Percentiles rank a stretch among this genome's conserved stretches.
phyloP scores from a whole-genome alignment of 2,329 filamentous ascomycete species.

The Penicillium sp. region DNA sequence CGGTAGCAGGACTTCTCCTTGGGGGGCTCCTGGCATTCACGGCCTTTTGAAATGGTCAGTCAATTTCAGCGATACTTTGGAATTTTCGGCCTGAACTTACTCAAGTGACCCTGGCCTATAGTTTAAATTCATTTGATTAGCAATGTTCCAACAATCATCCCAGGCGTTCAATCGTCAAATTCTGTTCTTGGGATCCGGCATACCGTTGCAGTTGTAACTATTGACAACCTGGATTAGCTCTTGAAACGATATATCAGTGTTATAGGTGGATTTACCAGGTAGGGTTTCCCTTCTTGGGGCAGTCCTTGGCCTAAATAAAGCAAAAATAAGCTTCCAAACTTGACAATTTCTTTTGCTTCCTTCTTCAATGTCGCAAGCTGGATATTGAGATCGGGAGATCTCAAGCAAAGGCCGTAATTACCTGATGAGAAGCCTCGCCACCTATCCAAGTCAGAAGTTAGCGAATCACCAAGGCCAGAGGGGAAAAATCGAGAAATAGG shows the following conservation, averaged over 20 bases:
- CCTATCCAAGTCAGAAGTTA: conserved; percentile 48
- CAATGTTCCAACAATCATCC: conserved; percentile 19
- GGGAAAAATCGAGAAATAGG: neutral
- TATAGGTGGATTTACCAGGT: conserved; percentile 62
- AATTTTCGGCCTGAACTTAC: conserved; percentile 49
- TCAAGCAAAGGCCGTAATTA: conserved; percentile 44
- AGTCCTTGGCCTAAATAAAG: conserved; percentile 67
- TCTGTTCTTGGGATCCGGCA: conserved; percentile 29
- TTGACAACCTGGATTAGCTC: conserved; percentile 8
- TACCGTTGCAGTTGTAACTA: conserved; percentile 79
- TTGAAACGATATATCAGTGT: neutral
- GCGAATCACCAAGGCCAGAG: neutral
- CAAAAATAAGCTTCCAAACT: conserved; percentile 20
- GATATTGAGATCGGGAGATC: conserved; percentile 14
- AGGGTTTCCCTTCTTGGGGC: conserved; percentile 76
- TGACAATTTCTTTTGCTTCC: no score
- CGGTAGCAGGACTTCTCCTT: conserved; percentile 73
- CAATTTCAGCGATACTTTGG: neutral
- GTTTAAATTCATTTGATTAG: conserved; percentile 25
- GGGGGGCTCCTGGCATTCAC: conserved; percentile 83
- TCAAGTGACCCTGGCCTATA: conserved; percentile 68
- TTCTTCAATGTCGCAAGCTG: neutral
- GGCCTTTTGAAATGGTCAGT: conserved; percentile 52
- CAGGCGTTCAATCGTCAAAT: neutral
- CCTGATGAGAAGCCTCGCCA: conserved; percentile 71